phyloP scores from a whole-genome alignment of 2,329 filamentous ascomycete genomes.

The Aspergillus sp. region DNA sequence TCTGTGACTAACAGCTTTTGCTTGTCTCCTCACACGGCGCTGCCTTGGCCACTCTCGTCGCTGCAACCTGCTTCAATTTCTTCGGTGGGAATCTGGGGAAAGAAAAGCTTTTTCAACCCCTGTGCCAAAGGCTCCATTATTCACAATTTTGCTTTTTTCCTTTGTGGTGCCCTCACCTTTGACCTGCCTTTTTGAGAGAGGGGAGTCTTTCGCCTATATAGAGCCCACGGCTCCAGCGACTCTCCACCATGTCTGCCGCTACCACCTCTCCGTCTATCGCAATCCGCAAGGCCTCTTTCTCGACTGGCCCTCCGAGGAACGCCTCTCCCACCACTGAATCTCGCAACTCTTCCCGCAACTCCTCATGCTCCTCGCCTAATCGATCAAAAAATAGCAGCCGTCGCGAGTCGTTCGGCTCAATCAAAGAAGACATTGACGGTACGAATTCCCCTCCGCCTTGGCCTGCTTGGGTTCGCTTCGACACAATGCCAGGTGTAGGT shows the following conservation, averaged over 20 bases:
- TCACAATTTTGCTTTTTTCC: slow-evolving; percentile 6
- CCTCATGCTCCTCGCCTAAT: slow-evolving; percentile 34
- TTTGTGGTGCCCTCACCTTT: slow-evolving; percentile 8
- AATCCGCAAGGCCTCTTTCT: slow-evolving; percentile 26
- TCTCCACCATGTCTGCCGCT: slow-evolving; percentile 31
- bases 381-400: slow-evolving; percentile 41
- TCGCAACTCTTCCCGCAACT: slow-evolving; percentile 33
- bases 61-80: slow-evolving; percentile 19
- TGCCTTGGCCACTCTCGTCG: slow-evolving; percentile 21
- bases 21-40: slow-evolving; percentile 15
- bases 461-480: neutral
- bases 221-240: slow-evolving; percentile 9
- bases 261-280: slow-evolving; percentile 21
- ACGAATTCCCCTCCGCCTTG: slow-evolving; percentile 17
- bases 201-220: slow-evolving; percentile 17
- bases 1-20: slow-evolving; percentile 40
- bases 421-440: slow-evolving; percentile 46
- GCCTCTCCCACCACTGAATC: slow-evolving; percentile 21
- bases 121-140: slow-evolving; percentile 6
- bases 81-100: slow-evolving; percentile 33
- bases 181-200: slow-evolving; percentile 18
- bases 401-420: slow-evolving; percentile 43
- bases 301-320: slow-evolving; percentile 22
- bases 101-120: slow-evolving; percentile 19
- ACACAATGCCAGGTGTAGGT: neutral